phyloP scores from a whole-genome alignment of 2,329 filamentous ascomycete genomes.

The Alternaria triticina region DNA sequence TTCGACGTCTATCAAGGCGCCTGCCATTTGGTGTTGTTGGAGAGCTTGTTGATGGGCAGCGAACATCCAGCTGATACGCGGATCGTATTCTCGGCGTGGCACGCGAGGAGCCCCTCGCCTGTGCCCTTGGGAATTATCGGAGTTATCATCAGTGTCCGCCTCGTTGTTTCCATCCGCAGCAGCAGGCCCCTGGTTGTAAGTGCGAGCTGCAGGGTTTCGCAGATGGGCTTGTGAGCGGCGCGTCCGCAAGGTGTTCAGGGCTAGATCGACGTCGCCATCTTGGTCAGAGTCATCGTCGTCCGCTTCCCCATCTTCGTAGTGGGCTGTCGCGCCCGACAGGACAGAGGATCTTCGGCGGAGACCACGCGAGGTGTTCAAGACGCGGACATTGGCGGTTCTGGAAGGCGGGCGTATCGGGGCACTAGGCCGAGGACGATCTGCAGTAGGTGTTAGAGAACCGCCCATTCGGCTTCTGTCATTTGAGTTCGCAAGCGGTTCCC shows the following conservation, averaged over 20 bases:
- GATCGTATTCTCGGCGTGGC: constrained; percentile 47
- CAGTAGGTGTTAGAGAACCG: constrained; percentile 56
- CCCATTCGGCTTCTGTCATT: constrained; percentile 53
- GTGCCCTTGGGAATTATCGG: constrained; percentile 46
- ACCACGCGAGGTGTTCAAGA: constrained; percentile 45
- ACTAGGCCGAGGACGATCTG: constrained; percentile 53
- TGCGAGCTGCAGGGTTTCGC: constrained; percentile 35
- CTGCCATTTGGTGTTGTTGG: constrained; percentile 41
- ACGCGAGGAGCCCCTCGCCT: constrained; percentile 29
- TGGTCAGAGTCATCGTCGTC: constrained; percentile 52
- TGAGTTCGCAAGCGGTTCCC: constrained; percentile 53
- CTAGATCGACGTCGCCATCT: constrained; percentile 47
- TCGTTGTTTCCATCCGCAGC: constrained; percentile 35
- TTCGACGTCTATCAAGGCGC: constrained; percentile 45
- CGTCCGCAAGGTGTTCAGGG: constrained; percentile 40
- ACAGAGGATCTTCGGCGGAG: constrained; percentile 48
- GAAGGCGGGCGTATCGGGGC: constrained; percentile 49
- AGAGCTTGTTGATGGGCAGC: constrained; percentile 49
- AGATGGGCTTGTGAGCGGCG: constrained; percentile 46
- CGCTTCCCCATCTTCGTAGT: constrained; percentile 52
- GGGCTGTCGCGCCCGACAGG: constrained; percentile 41
- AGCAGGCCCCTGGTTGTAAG: constrained; percentile 32
- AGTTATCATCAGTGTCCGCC: constrained; percentile 48
- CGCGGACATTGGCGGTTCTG: constrained; percentile 42
- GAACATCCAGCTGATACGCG: constrained; percentile 51